Evolutionary conservation across 2,329 filamentous ascomycete species (phyloP).

Genomic region (Thielaviopsis euricoi): DNA sequence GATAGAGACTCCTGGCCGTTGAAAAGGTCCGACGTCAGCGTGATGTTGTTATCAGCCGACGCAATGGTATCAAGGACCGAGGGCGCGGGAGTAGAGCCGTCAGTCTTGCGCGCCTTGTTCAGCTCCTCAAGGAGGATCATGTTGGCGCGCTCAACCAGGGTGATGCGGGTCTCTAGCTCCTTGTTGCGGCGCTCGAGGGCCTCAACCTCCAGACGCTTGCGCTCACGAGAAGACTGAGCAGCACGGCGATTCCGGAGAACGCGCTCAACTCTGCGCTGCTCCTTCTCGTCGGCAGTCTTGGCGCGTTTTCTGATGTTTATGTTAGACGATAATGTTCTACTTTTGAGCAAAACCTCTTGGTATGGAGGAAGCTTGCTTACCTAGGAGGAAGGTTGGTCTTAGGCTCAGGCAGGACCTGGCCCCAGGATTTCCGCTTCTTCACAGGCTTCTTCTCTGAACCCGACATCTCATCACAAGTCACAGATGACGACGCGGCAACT

Average conservation of each 20-base stretch:
- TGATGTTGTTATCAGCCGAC: constrained; percentile 30
- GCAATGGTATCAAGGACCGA: constrained; percentile 26
- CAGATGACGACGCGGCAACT: constrained; percentile 11
- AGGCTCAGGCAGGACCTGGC: constrained; percentile 86
- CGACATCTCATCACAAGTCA: constrained; percentile 13
- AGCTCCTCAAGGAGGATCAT: constrained; percentile 32
- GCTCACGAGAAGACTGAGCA: constrained; percentile 89
- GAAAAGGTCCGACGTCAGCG: constrained; percentile 43
- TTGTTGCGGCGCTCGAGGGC: constrained; percentile 62
- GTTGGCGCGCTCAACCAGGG: constrained; percentile 40
- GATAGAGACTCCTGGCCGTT: constrained; percentile 21
- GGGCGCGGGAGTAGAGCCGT: constrained; percentile 24
- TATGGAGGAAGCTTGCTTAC: constrained; percentile 40
- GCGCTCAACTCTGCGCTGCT: constrained; percentile 91
- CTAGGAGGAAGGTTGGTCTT: constrained; percentile 92
- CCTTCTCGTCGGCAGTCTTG: constrained; percentile 98
- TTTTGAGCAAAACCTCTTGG: background rate
- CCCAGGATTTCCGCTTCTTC: constrained; percentile 98
- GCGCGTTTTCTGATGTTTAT: constrained; percentile 58
- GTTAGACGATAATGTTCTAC: background rate
- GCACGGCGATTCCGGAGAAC: constrained; percentile 92
- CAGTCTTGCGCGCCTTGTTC: constrained; percentile 28
- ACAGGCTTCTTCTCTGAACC: constrained; percentile 48
- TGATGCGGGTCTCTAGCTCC: constrained; percentile 47
- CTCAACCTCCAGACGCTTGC: constrained; percentile 79